Conservation (phyloP, 768 basidiomycete species). For the Paxillus involutus region DNA sequence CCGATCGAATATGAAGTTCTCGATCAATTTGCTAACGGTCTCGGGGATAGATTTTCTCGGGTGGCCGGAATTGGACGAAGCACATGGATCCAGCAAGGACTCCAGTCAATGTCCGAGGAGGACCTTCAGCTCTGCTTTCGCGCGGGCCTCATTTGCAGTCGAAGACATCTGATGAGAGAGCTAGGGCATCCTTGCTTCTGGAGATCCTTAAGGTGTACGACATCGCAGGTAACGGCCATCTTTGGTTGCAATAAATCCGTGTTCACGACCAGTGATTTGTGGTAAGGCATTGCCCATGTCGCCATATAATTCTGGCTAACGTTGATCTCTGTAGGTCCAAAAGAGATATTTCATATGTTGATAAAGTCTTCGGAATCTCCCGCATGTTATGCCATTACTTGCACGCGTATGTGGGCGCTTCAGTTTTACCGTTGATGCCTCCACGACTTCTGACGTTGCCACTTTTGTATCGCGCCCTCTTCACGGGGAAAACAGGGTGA, state of each 20-base stretch:
- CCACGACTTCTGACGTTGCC: conserved; percentile 2
- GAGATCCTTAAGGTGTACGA: conserved; percentile 46
- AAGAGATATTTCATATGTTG: conserved; percentile 37
- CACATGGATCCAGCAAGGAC: conserved; percentile 39
- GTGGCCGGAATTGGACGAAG: conserved; percentile 37
- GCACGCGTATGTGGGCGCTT: conserved; percentile 23
- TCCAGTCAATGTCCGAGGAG: conserved; percentile 42
- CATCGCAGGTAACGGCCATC: conserved; percentile 31
- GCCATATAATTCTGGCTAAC: conserved; percentile 15
- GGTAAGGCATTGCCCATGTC: conserved; percentile 29
- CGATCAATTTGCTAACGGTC: conserved; percentile 11
- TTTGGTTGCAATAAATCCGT: conserved; percentile 8
- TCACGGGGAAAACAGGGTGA: conserved; percentile 26
- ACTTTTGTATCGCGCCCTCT: conserved; percentile 31
- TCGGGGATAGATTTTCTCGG: conserved; percentile 40
- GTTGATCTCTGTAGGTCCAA: conserved; percentile 26
- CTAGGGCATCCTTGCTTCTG: conserved; percentile 36
- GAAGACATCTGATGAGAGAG: conserved; percentile 27
- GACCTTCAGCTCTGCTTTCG: conserved; percentile 37
- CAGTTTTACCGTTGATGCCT: background rate
- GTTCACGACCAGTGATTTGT: conserved; percentile 36
- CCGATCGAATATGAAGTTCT: conserved; percentile 5
- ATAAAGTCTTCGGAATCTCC: conserved; percentile 45
- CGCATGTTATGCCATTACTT: conserved; percentile 26
- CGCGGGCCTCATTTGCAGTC: conserved; percentile 27